These are phyloP conservation scores for Xylaria sp. DNA, from an alignment of 2,329 filamentous ascomycete genomes.

Conservation along the genomic window DNA sequence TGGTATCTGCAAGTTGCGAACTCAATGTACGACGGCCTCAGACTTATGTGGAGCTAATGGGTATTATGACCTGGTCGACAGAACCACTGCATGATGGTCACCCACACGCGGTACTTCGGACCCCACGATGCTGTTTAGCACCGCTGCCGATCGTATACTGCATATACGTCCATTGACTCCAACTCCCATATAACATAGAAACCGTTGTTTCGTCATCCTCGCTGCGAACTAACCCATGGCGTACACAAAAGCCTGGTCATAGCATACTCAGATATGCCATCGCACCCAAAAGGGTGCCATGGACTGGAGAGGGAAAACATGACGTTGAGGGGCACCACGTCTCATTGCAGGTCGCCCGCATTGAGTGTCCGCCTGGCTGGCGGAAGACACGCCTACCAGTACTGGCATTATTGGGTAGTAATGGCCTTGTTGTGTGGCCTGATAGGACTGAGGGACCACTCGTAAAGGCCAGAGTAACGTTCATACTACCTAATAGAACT, in stretches of 20 bases:
- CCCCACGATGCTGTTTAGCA: slow-evolving; percentile 39
- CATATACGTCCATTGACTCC: slow-evolving; percentile 33
- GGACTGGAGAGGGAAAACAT: slow-evolving; percentile 5
- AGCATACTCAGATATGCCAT: slow-evolving; percentile 27
- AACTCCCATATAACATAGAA: slow-evolving; percentile 26
- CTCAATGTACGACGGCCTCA: slow-evolving; percentile 36
- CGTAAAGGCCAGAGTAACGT: slow-evolving; percentile 33
- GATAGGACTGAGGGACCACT: slow-evolving; percentile 39
- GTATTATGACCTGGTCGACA: slow-evolving; percentile 38
- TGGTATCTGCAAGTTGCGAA: slow-evolving; percentile 38
- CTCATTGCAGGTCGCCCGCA: slow-evolving; percentile 23
- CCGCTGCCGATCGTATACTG: slow-evolving; percentile 38
- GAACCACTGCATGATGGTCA: slow-evolving; percentile 37
- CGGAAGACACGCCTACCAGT: slow-evolving; percentile 13
- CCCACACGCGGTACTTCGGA: slow-evolving; percentile 35
- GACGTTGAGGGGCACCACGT: slow-evolving; percentile 27
- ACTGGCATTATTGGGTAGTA: slow-evolving; percentile 30
- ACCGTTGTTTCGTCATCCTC: not conserved
- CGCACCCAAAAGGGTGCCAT: slow-evolving; percentile 6
- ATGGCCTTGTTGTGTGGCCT: slow-evolving; percentile 38
- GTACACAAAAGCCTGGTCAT: slow-evolving; percentile 12
- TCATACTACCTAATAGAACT: slow-evolving; percentile 31
- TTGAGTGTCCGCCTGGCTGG: slow-evolving; percentile 16
- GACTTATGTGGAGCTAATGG: slow-evolving; percentile 41
- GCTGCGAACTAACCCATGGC: slow-evolving; percentile 8